phyloP scores from a whole-genome alignment of 1,284 basidiomycete genomes.

The Puccinia coronata region DNA sequence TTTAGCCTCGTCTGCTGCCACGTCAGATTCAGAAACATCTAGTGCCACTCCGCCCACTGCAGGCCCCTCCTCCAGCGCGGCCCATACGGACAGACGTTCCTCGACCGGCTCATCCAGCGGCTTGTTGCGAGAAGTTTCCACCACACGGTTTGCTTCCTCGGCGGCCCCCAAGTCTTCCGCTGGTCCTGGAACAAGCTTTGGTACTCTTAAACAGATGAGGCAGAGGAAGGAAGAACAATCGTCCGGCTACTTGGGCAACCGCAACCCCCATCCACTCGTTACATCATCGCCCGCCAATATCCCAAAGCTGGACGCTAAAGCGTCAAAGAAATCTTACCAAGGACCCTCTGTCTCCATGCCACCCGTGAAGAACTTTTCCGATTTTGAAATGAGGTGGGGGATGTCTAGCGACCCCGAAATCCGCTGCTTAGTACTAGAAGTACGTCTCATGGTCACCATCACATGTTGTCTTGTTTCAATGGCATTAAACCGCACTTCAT shows the following conservation, averaged over 20 bases:
- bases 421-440: conserved; percentile 21
- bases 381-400: conserved; percentile 35
- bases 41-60: neutral
- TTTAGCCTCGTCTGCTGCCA: neutral
- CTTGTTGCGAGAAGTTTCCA: conserved; percentile 19
- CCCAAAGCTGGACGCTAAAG: neutral
- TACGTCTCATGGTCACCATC: neutral
- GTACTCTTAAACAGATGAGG: conserved; percentile 11
- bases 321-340: neutral
- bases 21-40: conserved; percentile 11
- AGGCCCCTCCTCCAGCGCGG: neutral
- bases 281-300: neutral
- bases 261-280: neutral
- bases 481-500: neutral
- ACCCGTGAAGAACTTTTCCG: conserved; percentile 1
- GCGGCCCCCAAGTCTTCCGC: neutral
- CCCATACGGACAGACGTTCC: neutral
- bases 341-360: neutral
- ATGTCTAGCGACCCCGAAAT: conserved; percentile 6
- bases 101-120: neutral
- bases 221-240: conserved; percentile 27
- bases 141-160: conserved; percentile 13
- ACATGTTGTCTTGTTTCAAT: neutral
- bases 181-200: neutral
- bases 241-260: neutral